Evolutionary conservation across 257 asterid genomes (phyloP).

Genomic region (Jaltomata sinuosa): DNA sequence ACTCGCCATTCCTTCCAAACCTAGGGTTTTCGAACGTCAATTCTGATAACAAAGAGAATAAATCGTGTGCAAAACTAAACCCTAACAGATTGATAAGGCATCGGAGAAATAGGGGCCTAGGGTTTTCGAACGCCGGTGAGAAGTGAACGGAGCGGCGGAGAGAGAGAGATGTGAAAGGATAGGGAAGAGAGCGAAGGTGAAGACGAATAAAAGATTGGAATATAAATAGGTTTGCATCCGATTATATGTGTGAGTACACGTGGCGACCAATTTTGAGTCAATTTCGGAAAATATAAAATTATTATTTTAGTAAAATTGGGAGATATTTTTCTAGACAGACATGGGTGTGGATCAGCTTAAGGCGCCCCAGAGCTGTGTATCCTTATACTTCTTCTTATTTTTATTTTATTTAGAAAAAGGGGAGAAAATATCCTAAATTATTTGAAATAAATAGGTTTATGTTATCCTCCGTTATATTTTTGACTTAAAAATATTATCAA

Average conservation of each 20-base stretch:
- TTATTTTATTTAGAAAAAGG: too few relatives aligned
- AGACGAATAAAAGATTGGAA: slow-evolving; percentile 23
- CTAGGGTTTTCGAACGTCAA: not conserved
- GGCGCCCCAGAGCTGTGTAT: too few relatives aligned
- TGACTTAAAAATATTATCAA: too few relatives aligned
- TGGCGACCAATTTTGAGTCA: slow-evolving; percentile 5
- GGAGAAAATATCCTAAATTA: too few relatives aligned
- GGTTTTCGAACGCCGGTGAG: slow-evolving; percentile 12
- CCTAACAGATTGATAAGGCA: not conserved
- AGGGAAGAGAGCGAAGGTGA: slow-evolving; percentile 23
- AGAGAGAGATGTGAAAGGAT: not conserved
- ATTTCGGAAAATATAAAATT: not conserved
- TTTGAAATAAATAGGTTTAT: too few relatives aligned
- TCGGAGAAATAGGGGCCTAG: slow-evolving; percentile 3
- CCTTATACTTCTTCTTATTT: too few relatives aligned
- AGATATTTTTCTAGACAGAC: not conserved
- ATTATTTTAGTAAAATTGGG: not conserved
- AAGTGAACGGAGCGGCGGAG: slow-evolving; percentile 1
- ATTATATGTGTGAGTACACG: slow-evolving; percentile 19
- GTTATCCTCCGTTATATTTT: too few relatives aligned
- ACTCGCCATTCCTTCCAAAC: slow-evolving; percentile 45
- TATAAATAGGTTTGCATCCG: slow-evolving; percentile 55
- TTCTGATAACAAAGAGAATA: not conserved
- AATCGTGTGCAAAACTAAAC: not conserved
- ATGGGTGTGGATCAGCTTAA: not conserved